Base-by-base conservation (phyloP, 331 rosid species). In the Telfairia occidentalis region DNA sequence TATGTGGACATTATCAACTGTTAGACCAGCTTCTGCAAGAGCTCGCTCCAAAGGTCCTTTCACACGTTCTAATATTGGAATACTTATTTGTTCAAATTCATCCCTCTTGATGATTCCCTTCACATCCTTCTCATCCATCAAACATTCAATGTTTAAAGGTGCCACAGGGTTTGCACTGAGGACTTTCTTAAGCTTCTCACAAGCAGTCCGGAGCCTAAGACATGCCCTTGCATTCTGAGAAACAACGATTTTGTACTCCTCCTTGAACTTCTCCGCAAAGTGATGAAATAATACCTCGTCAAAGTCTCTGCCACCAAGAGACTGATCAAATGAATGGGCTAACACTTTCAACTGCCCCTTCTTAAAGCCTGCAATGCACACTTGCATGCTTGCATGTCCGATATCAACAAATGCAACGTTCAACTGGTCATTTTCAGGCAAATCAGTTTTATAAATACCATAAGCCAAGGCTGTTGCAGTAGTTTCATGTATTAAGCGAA, bases 301-400 rank as follows among this genome's bases (percentile, higher is more conserved):
- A 34, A 95, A 95, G 75, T 95, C 98, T 76, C 97, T 91, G 76
- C 98, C 98, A 49, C 98, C 97, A 60, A 95, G 79, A 46, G 96
- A 88, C 79, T 84, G 89, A 79, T 95, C 99, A 73, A 71, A 92
- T 9, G 97, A 76, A 85, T 95, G 99, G 63, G 99, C 79, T 81
- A 95, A 73, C 24, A 95, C 83, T 80, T 87, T 88, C 82, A 95
- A 79, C 86, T 92, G 97, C 28, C 99, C 97, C 83, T 90, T 92
- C 72, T 85, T 92, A 66, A 81, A 92, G 13, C 97, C 99, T 72
- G 96, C 97, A 83, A 95, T 86, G 74, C 97, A 95, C 5, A 95
- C 99, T 81, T 95, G 99, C 96, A 92, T 89, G 87, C 96, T 92
- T 43, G 90, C 92, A 83, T 95, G 97, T 2, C 99, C 99, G 78